Percentiles rank a stretch among this genome's conserved stretches.
Evolutionary conservation across 2,329 filamentous ascomycete species (phyloP).

Genomic region (Canariomyces notabilis): DNA sequence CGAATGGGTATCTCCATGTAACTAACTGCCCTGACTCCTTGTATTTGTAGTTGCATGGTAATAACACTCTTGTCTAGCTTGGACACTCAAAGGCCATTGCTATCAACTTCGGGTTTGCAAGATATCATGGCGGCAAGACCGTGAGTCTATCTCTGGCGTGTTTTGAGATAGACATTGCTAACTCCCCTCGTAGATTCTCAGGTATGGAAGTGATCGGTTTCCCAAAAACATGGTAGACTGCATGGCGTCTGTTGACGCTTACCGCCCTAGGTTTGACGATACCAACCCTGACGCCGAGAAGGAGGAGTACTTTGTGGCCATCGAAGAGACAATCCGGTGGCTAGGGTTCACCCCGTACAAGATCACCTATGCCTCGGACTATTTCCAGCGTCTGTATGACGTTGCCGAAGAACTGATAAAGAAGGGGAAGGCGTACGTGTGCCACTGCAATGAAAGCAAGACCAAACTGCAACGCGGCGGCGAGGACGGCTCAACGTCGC

Average conservation of each 20-base stretch:
- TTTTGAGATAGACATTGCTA: no score
- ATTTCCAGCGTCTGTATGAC: slow-evolving; percentile 82
- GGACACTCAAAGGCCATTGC: slow-evolving; percentile 94
- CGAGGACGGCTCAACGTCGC: slow-evolving; percentile 58
- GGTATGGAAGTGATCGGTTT: slow-evolving; percentile 16
- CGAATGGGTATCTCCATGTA: slow-evolving; percentile 80
- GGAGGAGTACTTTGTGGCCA: slow-evolving; percentile 51
- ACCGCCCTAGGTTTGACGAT: slow-evolving; percentile 28
- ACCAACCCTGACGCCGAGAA: slow-evolving; percentile 2
- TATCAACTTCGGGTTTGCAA: slow-evolving; percentile 95
- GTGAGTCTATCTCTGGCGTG: no score
- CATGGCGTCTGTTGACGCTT: slow-evolving; percentile 1
- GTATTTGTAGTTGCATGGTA: no score
- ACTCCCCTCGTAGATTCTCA: slow-evolving; percentile 26
- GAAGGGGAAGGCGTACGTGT: slow-evolving; percentile 70
- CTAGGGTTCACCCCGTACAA: slow-evolving; percentile 69
- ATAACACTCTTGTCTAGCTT: slow-evolving; percentile 39
- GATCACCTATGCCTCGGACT: slow-evolving; percentile 82
- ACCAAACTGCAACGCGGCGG: slow-evolving; percentile 83
- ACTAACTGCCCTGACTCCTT: not conserved
- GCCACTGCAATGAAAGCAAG: slow-evolving; percentile 75
- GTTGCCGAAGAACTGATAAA: slow-evolving; percentile 77
- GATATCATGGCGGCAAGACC: slow-evolving; percentile 67
- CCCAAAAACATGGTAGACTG: not conserved
- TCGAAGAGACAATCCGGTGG: slow-evolving; percentile 62